Conservation (phyloP, 805 yeast species). For the Wickerhamomyces hampshirensis region DNA sequence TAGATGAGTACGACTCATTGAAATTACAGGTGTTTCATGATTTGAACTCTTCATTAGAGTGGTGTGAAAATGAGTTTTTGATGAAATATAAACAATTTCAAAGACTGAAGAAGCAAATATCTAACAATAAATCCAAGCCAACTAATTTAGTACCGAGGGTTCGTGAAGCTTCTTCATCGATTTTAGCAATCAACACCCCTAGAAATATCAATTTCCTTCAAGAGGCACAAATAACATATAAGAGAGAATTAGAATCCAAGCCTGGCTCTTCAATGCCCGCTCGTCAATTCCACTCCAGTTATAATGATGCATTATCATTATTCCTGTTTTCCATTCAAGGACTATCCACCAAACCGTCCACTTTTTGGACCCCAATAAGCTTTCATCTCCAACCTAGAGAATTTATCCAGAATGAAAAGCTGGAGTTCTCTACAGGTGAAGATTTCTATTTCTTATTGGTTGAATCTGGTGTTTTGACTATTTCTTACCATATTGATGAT, state of each 20-base stretch:
- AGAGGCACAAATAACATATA: conserved; percentile 32
- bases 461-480: conserved; percentile 50
- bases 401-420: conserved; percentile 48
- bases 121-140: neutral
- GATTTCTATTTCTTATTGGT: conserved; percentile 45
- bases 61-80: conserved; percentile 93
- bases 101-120: conserved; percentile 7
- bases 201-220: conserved; percentile 35
- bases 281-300: neutral
- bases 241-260: conserved; percentile 3
- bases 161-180: neutral
- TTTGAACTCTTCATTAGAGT: conserved; percentile 84
- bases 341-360: conserved; percentile 4
- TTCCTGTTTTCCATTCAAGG: conserved; percentile 11
- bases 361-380: conserved; percentile 8
- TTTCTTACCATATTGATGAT: conserved; percentile 38
- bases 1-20: conserved; percentile 30
- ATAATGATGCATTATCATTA: conserved; percentile 7
- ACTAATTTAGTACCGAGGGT: neutral
- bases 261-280: conserved; percentile 18
- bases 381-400: conserved; percentile 32
- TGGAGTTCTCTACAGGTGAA: conserved; percentile 30
- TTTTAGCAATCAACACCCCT: conserved; percentile 31
- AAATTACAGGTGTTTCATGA: conserved; percentile 64
- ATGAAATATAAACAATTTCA: conserved; percentile 32